A percentile compares a stretch with the other conserved stretches of the same genome.
phyloP scores from a whole-genome alignment of 306 rosid species.

The Pyrus bretschneideri region DNA sequence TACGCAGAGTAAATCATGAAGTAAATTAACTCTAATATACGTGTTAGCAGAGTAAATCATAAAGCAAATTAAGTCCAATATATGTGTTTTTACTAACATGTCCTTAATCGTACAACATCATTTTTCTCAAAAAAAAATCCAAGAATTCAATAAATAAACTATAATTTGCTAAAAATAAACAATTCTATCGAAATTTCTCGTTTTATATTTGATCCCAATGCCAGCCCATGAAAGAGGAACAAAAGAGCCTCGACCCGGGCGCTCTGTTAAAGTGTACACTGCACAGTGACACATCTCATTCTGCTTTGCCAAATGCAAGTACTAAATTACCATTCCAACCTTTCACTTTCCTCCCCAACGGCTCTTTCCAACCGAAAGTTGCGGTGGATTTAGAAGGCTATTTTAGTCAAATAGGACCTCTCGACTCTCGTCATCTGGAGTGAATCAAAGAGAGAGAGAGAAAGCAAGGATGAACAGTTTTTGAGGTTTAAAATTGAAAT shows the following conservation, averaged over 20 bases:
- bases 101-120: too few relatives aligned
- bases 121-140: too few relatives aligned
- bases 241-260: neutral
- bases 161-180: too few relatives aligned
- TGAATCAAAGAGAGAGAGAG: neutral
- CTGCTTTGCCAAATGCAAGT: neutral
- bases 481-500: slow-evolving; percentile 26
- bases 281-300: neutral
- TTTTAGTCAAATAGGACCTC: slow-evolving; percentile 10
- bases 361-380: neutral
- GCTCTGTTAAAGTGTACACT: neutral
- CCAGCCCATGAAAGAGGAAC: neutral
- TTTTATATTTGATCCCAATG: neutral
- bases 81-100: too few relatives aligned
- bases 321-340: neutral
- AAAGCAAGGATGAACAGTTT: neutral
- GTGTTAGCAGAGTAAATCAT: too few relatives aligned
- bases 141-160: too few relatives aligned
- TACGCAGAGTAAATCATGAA: too few relatives aligned
- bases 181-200: too few relatives aligned
- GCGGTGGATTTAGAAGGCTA: neutral
- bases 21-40: too few relatives aligned
- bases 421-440: neutral
- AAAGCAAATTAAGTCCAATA: too few relatives aligned
- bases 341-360: neutral